Conservation (phyloP, 345 rosid species). For the Eucalyptus melliodora region DNA sequence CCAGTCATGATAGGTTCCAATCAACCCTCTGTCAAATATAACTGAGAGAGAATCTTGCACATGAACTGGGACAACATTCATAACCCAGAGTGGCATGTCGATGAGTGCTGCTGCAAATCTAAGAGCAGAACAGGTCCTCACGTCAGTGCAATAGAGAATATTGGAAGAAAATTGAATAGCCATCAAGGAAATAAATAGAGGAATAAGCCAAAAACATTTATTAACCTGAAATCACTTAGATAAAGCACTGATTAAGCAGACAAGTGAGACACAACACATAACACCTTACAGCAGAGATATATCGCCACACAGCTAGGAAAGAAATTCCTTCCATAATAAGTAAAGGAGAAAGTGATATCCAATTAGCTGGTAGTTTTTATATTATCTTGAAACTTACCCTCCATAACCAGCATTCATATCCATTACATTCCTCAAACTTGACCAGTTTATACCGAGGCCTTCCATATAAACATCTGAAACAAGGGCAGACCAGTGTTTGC, state of each 20-base stretch:
- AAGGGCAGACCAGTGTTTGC: slow-evolving; percentile 56
- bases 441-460: slow-evolving; percentile 57
- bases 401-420: slow-evolving; percentile 96
- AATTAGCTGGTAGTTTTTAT: not conserved
- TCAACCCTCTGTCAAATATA: slow-evolving; percentile 70
- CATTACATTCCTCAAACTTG: slow-evolving; percentile 59
- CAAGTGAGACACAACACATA: not conserved
- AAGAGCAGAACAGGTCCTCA: not conserved
- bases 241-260: not conserved
- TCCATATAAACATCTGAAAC: slow-evolving; percentile 58
- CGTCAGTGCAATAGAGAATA: not conserved
- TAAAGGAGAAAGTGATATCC: not conserved
- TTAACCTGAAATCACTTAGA: not conserved
- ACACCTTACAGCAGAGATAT: not conserved
- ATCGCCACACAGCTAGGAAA: not conserved
- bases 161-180: not conserved
- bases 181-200: not conserved
- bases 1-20: slow-evolving; percentile 89
- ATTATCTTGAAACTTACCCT: slow-evolving; percentile 36
- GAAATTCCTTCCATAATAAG: not conserved
- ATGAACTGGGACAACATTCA: slow-evolving; percentile 78
- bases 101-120: slow-evolving; percentile 81
- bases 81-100: slow-evolving; percentile 68
- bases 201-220: not conserved
- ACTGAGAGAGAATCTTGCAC: slow-evolving; percentile 48